phyloP scores from a whole-genome alignment of 2,329 filamentous ascomycete genomes.

The Diaporthe citrichinensis region DNA sequence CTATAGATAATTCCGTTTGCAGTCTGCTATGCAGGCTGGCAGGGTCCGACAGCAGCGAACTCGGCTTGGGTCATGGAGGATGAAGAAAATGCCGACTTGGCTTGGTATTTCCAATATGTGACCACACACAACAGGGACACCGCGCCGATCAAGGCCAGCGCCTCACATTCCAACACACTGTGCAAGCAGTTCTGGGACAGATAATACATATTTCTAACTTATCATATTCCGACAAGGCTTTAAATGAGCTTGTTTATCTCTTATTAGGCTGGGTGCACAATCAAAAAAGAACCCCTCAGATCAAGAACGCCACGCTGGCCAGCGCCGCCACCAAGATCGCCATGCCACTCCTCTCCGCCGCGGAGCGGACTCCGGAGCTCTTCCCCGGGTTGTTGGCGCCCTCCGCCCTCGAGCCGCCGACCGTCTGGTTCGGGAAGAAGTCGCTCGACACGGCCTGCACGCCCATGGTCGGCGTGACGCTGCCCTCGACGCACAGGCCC shows the following conservation, averaged over 20 bases:
- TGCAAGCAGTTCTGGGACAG: background rate
- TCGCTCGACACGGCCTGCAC: constrained; percentile 31
- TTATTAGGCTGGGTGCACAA: background rate
- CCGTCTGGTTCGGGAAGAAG: constrained; percentile 15
- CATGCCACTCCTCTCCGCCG: constrained; percentile 4
- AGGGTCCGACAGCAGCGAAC: background rate
- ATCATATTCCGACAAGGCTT: background rate
- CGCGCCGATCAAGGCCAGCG: constrained; percentile 9
- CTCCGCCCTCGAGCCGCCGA: constrained; percentile 19
- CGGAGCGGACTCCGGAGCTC: constrained; percentile 23
- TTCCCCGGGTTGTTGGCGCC: background rate
- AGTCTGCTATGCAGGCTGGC: background rate
- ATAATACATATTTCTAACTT: constrained; percentile 2
- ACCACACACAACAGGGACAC: constrained; percentile 3
- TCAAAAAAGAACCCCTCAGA: background rate
- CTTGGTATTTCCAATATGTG: constrained; percentile 8
- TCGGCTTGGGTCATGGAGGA: background rate
- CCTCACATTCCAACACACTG: background rate
- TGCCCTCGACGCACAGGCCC: constrained; percentile 52
- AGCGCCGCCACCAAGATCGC: constrained; percentile 20
- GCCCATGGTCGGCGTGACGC: constrained; percentile 45
- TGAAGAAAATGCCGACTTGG: background rate
- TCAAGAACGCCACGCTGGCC: constrained; percentile 25
- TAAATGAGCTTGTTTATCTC: background rate
- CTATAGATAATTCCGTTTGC: constrained; percentile 36